A percentile compares a stretch with the other conserved stretches of the same genome.
These are phyloP conservation scores for Aspergillus saccharolyticus DNA, from an alignment of 495 filamentous ascomycete species.

Conservation along the genomic window DNA sequence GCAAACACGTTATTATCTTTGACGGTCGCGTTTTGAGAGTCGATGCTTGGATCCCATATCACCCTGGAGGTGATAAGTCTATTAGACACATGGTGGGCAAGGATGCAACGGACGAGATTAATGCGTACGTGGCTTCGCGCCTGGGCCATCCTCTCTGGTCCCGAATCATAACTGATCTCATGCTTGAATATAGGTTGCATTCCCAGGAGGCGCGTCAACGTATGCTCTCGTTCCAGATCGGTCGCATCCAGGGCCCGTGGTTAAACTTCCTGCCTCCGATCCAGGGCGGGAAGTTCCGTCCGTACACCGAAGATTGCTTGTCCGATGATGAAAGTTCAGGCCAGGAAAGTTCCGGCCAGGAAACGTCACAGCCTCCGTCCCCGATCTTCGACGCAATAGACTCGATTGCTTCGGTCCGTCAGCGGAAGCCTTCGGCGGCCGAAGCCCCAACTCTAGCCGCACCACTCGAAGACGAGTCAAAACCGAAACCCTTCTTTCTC, in stretches of 20 bases:
- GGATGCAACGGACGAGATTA: slow-evolving; percentile 95
- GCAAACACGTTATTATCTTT: slow-evolving; percentile 74
- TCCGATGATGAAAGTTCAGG: slow-evolving; percentile 22
- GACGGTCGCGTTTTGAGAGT: slow-evolving; percentile 78
- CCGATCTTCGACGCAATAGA: slow-evolving; percentile 60
- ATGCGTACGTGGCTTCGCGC: slow-evolving; percentile 57
- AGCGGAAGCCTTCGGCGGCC: slow-evolving; percentile 28
- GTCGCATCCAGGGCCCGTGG: slow-evolving; percentile 77
- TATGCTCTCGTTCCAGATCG: slow-evolving; percentile 83
- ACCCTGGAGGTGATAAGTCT: slow-evolving; percentile 88
- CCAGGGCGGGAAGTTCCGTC: slow-evolving; percentile 81
- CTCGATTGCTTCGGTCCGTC: slow-evolving; percentile 28
- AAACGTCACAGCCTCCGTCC: slow-evolving; percentile 49
- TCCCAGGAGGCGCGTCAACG: slow-evolving; percentile 67
- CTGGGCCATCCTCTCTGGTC: neutral
- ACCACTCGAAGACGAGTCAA: slow-evolving; percentile 16
- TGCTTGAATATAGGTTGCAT: slow-evolving; percentile 59
- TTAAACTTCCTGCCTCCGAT: slow-evolving; percentile 86
- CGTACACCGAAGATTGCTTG: slow-evolving; percentile 37
- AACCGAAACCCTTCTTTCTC: slow-evolving; percentile 55
- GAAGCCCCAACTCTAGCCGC: slow-evolving; percentile 34
- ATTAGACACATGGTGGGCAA: slow-evolving; percentile 94
- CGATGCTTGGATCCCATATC: slow-evolving; percentile 81
- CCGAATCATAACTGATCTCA: slow-evolving; percentile 5
- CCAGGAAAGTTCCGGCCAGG: slow-evolving; percentile 38